Base-by-base conservation (phyloP, 768 basidiomycete genomes). In the Leccinum obscurum region DNA sequence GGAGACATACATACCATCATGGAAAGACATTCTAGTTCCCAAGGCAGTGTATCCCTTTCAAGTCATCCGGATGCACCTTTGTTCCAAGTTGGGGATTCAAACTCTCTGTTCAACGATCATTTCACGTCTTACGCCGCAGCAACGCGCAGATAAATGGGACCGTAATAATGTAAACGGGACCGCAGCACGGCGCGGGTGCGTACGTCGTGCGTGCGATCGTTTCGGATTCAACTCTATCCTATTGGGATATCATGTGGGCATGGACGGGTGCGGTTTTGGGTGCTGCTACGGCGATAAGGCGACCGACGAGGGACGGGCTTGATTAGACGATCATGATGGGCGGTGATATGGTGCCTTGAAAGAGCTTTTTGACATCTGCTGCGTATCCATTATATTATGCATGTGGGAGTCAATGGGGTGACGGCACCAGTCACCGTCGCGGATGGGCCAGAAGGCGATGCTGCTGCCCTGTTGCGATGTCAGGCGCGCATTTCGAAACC, bases 291-390 rank as follows among this genome's bases (percentile, higher is more conserved):
- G 64, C 20, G 58, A 66, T 56, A 62, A 32, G 51, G 20, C 14
- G 51, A 41, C 20, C 28, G 24, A 28, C 22, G 49, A 39, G 28
- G 26, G 22, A 39, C 20, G 17, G 9, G 14, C 8, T 15, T 24
- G 50, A 8, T 7, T 10, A 13, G 60, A 62, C 39, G 56, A 62
- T 63, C 60, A 55, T 39, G 37, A 50, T 50, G 26, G 44, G 56
- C 48, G 59, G 64, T 56, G 56, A 62, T 66, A 50, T 54, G 30
- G 37, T 35, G 26, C 56, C 44, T 20, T 46, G 44, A 20, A 46
- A 46, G n/a, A 20, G n/a, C 0, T 20, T 46, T 46, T 46, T 46
- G 44, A 46, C n/a, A 46, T 20, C 44, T 44, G 41, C 41, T 44
- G 41, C n/a, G 41, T 44, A 20, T 20, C 39, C 41, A 20, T 44